Evolutionary conservation across 2,329 filamentous ascomycete genomes (phyloP), one percentile per base, ranked within the genome.

Genomic region (Chaetoscypha palmicola): DNA sequence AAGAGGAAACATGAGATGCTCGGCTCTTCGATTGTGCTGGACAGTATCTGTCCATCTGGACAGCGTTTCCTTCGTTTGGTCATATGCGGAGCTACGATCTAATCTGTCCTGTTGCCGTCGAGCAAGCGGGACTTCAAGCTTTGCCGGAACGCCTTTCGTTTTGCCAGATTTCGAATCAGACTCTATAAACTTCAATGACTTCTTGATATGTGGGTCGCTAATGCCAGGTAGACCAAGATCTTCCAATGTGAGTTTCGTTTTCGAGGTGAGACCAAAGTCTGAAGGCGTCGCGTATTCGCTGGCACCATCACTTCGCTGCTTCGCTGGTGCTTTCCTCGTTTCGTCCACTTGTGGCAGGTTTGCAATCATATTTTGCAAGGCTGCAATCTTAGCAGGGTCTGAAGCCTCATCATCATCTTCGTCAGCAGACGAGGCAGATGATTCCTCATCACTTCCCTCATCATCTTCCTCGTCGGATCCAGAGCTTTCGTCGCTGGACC

Each of bases 1-100:
- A 0, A 97, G 73, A 4, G 92, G 92, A 59, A 98, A 98, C 16
- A 82, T 73, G 10, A 98, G 71, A 63, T 95, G 88, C 51, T 97
- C 92, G 1, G 91, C 90, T 55, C 88, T 77, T 47, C 92, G 83
- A 64, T 96, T 96, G 23, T 87, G 80, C 67, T 96, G 94, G 58
- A 98, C 89, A 0, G 92, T 97, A 48, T 96, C 91, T 23, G 83
- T 83, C 92, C 92, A 98, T 56, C 88, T 80, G 51, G 86, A 81
- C 20, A 98, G 71, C 0, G 89, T 91, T 64, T 96, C 83, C 58
- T 94, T 95, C 39, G 88, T 90, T 70, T 95, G 90, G 26, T 89
- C 80, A 56, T 90, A 94, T 2, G 92, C 92, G 19, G 81, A 88
- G 41, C 73, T 71, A 40, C 92, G 86, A 58, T 94, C 83, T 12